phyloP scores from a whole-genome alignment of 306 rosid genomes.

The Canavalia ensiformis region DNA sequence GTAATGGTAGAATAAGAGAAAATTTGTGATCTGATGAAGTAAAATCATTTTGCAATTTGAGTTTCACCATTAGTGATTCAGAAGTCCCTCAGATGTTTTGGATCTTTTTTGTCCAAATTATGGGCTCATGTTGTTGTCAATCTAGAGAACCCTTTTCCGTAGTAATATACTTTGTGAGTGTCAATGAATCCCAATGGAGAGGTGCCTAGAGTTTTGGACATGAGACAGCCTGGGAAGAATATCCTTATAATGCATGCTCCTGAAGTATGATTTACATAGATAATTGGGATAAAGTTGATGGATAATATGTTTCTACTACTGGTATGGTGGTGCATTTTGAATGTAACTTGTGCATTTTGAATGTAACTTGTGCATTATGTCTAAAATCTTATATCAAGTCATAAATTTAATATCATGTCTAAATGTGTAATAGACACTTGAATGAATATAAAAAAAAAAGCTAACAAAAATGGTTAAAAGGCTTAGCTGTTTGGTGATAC shows the following conservation, averaged over 20 bases:
- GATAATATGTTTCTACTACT: neutral
- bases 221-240: neutral
- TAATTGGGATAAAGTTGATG: neutral
- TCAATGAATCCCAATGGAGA: neutral
- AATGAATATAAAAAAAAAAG: neutral
- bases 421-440: neutral
- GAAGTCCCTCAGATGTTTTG: neutral
- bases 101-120: neutral
- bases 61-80: neutral
- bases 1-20: neutral
- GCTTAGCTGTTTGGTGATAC: neutral
- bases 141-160: neutral
- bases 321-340: neutral
- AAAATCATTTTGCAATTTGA: neutral
- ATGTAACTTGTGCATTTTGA: neutral
- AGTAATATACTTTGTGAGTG: neutral
- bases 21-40: neutral
- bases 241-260: neutral
- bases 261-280: neutral
- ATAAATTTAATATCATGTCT: neutral
- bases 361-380: neutral
- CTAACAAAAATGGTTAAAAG: neutral
- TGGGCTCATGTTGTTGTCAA: neutral
- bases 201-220: neutral
- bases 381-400: neutral